A percentile compares a stretch with the other conserved stretches of the same genome.
phyloP scores from a whole-genome alignment of 495 filamentous ascomycete species.

The Diplogelasinospora grovesii region DNA sequence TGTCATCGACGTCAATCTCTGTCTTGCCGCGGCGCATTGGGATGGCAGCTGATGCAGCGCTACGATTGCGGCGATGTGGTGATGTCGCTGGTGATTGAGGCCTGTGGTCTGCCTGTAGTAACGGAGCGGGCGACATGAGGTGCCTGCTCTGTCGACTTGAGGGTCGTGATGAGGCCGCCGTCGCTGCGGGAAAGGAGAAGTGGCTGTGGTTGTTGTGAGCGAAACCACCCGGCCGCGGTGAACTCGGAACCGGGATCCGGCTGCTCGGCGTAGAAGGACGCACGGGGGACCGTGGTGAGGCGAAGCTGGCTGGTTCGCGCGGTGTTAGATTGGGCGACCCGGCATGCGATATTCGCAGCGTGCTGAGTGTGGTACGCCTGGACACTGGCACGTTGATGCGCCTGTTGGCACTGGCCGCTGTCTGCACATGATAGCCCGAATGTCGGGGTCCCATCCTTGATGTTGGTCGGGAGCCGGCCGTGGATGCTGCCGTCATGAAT shows the following conservation, averaged over 20 bases:
- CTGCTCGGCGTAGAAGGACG: constrained; percentile 21
- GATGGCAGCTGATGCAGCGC: constrained; percentile 24
- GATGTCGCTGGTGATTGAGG: constrained; percentile 18
- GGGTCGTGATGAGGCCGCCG: constrained; percentile 21
- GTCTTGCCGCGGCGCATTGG: constrained; percentile 11
- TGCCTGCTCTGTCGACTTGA: constrained; percentile 22
- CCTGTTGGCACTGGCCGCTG: constrained; percentile 15
- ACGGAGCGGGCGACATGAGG: not conserved
- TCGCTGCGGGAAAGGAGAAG: constrained; percentile 8
- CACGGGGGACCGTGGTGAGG: constrained; percentile 37
- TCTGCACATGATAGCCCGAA: constrained; percentile 15
- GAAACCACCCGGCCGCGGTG: not conserved
- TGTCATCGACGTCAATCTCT: constrained; percentile 18
- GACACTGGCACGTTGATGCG: constrained; percentile 35
- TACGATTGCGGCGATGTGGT: constrained; percentile 30
- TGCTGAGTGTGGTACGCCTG: constrained; percentile 21
- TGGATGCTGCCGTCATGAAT: constrained; percentile 14
- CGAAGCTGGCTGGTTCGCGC: constrained; percentile 47
- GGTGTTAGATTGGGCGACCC: constrained; percentile 35
- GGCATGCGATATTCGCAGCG: constrained; percentile 37
- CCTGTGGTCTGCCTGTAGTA: not conserved
- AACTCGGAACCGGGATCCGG: constrained; percentile 32
- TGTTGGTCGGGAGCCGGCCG: constrained; percentile 6
- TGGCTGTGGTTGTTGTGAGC: not conserved
- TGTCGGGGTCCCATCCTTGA: not conserved